Evolutionary conservation across 2,329 filamentous ascomycete genomes (phyloP).

Genomic region (Westerdykella aurantiaca): DNA sequence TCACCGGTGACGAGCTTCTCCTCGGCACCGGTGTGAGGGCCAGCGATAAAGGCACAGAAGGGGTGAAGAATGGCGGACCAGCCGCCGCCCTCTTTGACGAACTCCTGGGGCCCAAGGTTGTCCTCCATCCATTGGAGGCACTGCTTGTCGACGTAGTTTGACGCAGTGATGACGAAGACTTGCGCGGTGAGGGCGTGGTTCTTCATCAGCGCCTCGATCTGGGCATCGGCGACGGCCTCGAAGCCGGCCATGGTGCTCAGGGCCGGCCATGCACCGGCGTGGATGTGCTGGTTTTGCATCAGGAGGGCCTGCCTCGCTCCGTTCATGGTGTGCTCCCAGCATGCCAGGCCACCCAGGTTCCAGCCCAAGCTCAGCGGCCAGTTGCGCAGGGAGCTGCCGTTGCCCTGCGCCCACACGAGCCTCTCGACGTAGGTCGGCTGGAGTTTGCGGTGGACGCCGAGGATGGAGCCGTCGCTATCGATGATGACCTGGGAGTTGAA

Average conservation of each 20-base stretch:
- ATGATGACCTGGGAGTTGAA: conserved; percentile 36
- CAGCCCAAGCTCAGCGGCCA: conserved; percentile 27
- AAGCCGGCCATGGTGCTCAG: conserved; percentile 37
- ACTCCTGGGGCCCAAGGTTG: conserved; percentile 32
- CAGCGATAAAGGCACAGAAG: conserved; percentile 33
- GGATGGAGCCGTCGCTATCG: conserved; percentile 28
- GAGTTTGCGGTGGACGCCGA: conserved; percentile 36
- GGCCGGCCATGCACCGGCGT: conserved; percentile 36
- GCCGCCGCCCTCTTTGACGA: conserved; percentile 32
- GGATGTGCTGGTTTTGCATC: conserved; percentile 33
- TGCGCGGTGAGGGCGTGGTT: conserved; percentile 43
- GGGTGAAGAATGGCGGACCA: conserved; percentile 34
- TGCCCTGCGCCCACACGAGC: conserved; percentile 33
- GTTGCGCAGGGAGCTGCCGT: conserved; percentile 27
- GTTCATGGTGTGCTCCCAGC: conserved; percentile 39
- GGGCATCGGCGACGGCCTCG: conserved; percentile 38
- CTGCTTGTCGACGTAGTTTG: conserved; percentile 40
- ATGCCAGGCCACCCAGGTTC: conserved; percentile 33
- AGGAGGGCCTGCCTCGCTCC: conserved; percentile 34
- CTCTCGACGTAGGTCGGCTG: conserved; percentile 36
- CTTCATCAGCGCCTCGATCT: conserved; percentile 47
- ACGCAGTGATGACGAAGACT: conserved; percentile 41
- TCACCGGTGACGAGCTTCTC: conserved; percentile 33
- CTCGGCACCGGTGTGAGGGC: conserved; percentile 29
- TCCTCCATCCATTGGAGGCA: conserved; percentile 40